Evolutionary conservation across 2,329 filamentous ascomycete species (phyloP), one percentile per base, ranked within the genome.

Genomic region (Exophiala viscosa): DNA sequence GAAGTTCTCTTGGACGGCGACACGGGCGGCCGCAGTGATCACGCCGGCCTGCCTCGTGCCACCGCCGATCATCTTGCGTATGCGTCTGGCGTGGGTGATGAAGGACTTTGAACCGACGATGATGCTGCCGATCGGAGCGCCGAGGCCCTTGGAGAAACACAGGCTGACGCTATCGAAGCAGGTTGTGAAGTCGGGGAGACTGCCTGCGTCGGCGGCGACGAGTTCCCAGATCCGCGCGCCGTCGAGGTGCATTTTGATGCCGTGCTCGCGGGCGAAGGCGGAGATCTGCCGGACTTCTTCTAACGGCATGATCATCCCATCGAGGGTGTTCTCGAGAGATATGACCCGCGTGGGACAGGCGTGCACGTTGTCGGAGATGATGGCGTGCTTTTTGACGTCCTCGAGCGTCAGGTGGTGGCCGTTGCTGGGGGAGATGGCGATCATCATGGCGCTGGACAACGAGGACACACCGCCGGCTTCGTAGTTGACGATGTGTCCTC

Each of bases 191-290:
- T 89, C 86, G 3, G 79, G 71, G 31, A 93, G 69, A 3, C 77
- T 78, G 0, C 84, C 86, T 0, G 84, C 84, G 1, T 83, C 86
- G 0, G 87, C 80, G 2, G 80, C 85, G 1, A 87, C 86, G 10
- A 87, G 89, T 66, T 95, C 87, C 88, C 88, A 95, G 11, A 95
- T 71, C 9, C 89, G 76, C 3, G 89, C 89, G 11, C 89, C 89
- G 63, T 95, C 89, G 57, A 89, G 74, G 68, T 95, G 89, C 64
- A 91, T 75, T 54, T 81, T 79, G 54, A 93, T 83, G 17, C 72
- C 76, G 58, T 88, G 75, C 65, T 76, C 55, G 66, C 76, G 78
- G 0, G 85, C 88, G 76, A 87, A 96, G 1, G 75, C 74, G 0
- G 82, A 77, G 63, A 96, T 95, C 39, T 79, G 76, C 53, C 75